Conservation (phyloP, 2,329 filamentous ascomycete species). For the Penicillium sp. region DNA sequence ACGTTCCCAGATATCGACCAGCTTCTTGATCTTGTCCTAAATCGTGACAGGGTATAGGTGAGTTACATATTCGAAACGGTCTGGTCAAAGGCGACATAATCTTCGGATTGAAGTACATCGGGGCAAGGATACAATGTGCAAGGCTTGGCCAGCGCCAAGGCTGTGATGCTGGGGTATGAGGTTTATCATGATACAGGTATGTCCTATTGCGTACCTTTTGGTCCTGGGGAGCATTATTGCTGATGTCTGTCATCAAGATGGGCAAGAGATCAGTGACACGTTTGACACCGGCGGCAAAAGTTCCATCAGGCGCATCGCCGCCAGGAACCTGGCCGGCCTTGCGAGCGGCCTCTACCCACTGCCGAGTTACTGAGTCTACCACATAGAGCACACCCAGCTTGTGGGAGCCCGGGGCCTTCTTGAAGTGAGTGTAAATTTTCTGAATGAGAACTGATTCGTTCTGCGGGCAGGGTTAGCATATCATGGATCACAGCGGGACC, state of each 20-base stretch:
- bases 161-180: slow-evolving; percentile 27
- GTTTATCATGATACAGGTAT: slow-evolving; percentile 24
- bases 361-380: slow-evolving; percentile 98
- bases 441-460: slow-evolving; percentile 93
- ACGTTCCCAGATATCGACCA: slow-evolving; percentile 97
- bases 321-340: slow-evolving; percentile 78
- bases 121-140: background rate
- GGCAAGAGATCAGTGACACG: slow-evolving; percentile 95
- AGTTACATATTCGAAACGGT: slow-evolving; percentile 43
- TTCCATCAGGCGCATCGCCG: slow-evolving; percentile 81
- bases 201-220: slow-evolving; percentile 82
- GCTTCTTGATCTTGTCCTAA: slow-evolving; percentile 93
- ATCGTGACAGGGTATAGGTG: slow-evolving; percentile 49
- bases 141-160: slow-evolving; percentile 15
- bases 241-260: slow-evolving; percentile 91
- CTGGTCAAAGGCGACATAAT: background rate
- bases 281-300: slow-evolving; percentile 91
- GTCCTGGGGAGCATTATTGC: slow-evolving; percentile 81
- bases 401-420: slow-evolving; percentile 89
- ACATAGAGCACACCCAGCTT: slow-evolving; percentile 99
- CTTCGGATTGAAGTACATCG: background rate
- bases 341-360: slow-evolving; percentile 96
- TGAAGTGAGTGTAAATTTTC: slow-evolving; percentile 96
- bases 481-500: slow-evolving; percentile 1
- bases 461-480: slow-evolving; percentile 52